Conservation (phyloP, 169 alveolate genomes). For the Cryptosporidium ubiquitum region DNA sequence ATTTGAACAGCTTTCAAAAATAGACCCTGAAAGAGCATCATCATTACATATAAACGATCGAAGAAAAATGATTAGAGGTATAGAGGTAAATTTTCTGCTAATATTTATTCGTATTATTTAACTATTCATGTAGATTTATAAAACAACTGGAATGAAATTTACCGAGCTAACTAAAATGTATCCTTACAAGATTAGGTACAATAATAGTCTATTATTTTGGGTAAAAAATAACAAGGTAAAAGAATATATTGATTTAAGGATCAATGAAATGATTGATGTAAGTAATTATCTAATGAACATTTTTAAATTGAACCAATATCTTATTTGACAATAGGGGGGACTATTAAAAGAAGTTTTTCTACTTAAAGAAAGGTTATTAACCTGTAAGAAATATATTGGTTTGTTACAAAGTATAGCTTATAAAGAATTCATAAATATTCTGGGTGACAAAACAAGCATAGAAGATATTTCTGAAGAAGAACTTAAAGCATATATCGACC, state of each 20-base stretch:
- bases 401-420: conserved; percentile 60
- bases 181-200: conserved; percentile 35
- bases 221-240: not conserved
- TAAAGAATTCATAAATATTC: conserved; percentile 25
- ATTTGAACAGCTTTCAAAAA: not conserved
- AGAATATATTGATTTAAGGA: not conserved
- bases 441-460: not conserved
- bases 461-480: conserved; percentile 34
- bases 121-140: conserved; percentile 1
- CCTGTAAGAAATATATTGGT: conserved; percentile 26
- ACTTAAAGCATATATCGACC: conserved; percentile 6
- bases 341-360: conserved; percentile 37
- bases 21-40: conserved; percentile 55
- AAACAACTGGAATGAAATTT: conserved; percentile 1
- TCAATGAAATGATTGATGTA: not conserved
- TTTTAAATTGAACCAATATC: not conserved
- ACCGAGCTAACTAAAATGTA: not conserved
- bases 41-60: conserved; percentile 40
- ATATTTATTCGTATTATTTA: not conserved
- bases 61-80: conserved; percentile 45
- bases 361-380: conserved; percentile 30
- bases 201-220: conserved; percentile 37
- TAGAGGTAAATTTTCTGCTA: conserved; percentile 43
- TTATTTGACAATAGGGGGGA: conserved; percentile 18
- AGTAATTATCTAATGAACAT: not conserved